Conservation (phyloP, 176 grass and related monocot genomes). For the Stipa capillata region DNA sequence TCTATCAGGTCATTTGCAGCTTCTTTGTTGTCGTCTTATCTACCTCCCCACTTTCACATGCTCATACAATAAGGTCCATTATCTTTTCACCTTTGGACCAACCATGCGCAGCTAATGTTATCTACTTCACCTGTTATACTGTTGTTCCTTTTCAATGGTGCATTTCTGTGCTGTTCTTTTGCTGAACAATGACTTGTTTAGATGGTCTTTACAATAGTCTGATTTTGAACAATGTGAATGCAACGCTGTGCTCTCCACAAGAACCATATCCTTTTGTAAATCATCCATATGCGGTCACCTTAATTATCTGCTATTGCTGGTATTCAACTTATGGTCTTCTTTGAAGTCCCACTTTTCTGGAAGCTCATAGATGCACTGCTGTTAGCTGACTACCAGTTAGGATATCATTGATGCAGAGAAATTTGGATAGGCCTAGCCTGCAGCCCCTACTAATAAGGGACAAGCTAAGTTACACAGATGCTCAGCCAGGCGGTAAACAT, state of each 20-base stretch:
- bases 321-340: not conserved
- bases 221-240: slow-evolving; percentile 1
- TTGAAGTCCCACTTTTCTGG: not conserved
- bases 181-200: slow-evolving; percentile 14
- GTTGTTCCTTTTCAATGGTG: slow-evolving; percentile 2
- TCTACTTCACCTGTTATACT: slow-evolving; percentile 14
- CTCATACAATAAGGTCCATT: slow-evolving; percentile 41
- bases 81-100: slow-evolving; percentile 11
- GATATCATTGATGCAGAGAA: not conserved
- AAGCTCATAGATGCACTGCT: not conserved
- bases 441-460: not conserved
- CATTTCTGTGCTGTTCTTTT: not conserved
- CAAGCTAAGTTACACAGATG: not conserved
- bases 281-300: not conserved
- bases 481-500: not conserved
- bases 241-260: not conserved
- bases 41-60: not conserved
- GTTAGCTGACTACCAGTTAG: not conserved
- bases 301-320: not conserved
- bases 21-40: not conserved
- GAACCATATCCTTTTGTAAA: not conserved
- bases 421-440: not conserved
- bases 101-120: not conserved
- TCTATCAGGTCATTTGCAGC: not conserved
- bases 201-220: not conserved